Evolutionary conservation across 805 yeast species (phyloP).

Genomic region (Candida glaebosa): DNA sequence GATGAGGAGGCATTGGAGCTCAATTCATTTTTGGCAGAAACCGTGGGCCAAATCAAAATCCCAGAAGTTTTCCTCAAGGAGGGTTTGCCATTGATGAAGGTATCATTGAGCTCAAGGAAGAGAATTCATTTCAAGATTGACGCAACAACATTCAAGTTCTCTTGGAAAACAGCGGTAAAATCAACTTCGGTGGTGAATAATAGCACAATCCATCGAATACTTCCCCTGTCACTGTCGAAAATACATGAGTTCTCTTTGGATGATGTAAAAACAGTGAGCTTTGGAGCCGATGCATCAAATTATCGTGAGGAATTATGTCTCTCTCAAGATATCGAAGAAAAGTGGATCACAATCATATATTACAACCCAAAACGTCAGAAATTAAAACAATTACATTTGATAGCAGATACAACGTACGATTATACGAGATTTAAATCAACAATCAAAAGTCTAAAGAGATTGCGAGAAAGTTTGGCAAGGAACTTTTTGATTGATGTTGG

Average conservation of each 20-base stretch:
- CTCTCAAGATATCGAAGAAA: conserved; percentile 55
- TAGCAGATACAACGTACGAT: conserved; percentile 63
- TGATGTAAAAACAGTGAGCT: conserved; percentile 57
- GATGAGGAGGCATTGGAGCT: conserved; percentile 11
- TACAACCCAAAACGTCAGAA: conserved; percentile 55
- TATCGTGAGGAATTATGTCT: conserved; percentile 83
- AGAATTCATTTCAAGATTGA: conserved; percentile 57
- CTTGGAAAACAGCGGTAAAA: conserved; percentile 44
- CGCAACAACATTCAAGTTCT: conserved; percentile 48
- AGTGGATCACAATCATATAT: conserved; percentile 84
- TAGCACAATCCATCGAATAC: conserved; percentile 4
- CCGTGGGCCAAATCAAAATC: conserved; percentile 19
- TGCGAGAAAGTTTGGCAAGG: conserved; percentile 60
- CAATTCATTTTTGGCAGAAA: conserved; percentile 10
- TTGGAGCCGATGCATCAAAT: conserved; percentile 71
- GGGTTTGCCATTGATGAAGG: conserved; percentile 63
- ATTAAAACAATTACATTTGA: conserved; percentile 74
- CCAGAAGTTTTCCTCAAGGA: conserved; percentile 48
- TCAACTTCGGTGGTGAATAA: conserved; percentile 14
- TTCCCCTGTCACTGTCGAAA: conserved; percentile 28
- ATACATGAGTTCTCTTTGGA: conserved; percentile 45
- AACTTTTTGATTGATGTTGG: conserved; percentile 44
- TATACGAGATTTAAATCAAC: conserved; percentile 52
- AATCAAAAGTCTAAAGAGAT: conserved; percentile 59
- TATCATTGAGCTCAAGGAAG: conserved; percentile 67